A percentile compares a stretch with the other conserved stretches of the same genome.
Conservation (phyloP, 768 basidiomycete species). For the Scleroderma citrinum region DNA sequence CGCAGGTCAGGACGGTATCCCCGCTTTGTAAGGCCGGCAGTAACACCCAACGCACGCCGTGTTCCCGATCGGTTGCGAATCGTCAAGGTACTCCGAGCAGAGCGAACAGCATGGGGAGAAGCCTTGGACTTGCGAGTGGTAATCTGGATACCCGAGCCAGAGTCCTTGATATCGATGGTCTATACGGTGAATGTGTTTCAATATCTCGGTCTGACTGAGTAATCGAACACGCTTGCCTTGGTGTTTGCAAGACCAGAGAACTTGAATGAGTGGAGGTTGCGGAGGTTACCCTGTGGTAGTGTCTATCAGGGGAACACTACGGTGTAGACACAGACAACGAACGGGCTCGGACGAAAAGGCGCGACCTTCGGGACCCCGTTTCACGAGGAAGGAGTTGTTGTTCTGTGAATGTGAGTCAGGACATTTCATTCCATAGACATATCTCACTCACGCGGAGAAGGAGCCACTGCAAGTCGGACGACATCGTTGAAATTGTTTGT, state of each 20-base stretch:
- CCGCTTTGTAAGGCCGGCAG: slow-evolving; percentile 51
- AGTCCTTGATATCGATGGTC: slow-evolving; percentile 61
- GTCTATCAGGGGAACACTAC: neutral
- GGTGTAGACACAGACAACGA: slow-evolving; percentile 24
- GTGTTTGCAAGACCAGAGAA: slow-evolving; percentile 84
- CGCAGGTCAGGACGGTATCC: slow-evolving; percentile 79
- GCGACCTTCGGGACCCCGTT: slow-evolving; percentile 65
- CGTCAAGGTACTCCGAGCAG: slow-evolving; percentile 41
- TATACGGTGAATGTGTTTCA: slow-evolving; percentile 24
- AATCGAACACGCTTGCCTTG: no score
- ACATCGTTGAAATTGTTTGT: slow-evolving; percentile 49
- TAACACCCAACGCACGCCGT: slow-evolving; percentile 66
- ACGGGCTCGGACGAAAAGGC: slow-evolving; percentile 83
- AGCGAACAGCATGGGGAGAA: slow-evolving; percentile 43
- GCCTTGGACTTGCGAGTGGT: slow-evolving; percentile 61
- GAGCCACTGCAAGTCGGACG: slow-evolving; percentile 90
- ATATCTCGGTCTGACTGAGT: no score
- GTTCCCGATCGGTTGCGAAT: slow-evolving; percentile 66
- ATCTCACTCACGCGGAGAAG: slow-evolving; percentile 67
- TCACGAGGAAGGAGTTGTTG: slow-evolving; percentile 82
- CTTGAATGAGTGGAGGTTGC: slow-evolving; percentile 87
- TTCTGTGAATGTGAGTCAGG: slow-evolving; percentile 40
- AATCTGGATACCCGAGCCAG: slow-evolving; percentile 52
- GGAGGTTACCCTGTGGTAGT: slow-evolving; percentile 66
- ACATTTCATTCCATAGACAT: neutral